phyloP scores from a whole-genome alignment of 116 monocot genomes.

The Phalaenopsis hybrid region DNA sequence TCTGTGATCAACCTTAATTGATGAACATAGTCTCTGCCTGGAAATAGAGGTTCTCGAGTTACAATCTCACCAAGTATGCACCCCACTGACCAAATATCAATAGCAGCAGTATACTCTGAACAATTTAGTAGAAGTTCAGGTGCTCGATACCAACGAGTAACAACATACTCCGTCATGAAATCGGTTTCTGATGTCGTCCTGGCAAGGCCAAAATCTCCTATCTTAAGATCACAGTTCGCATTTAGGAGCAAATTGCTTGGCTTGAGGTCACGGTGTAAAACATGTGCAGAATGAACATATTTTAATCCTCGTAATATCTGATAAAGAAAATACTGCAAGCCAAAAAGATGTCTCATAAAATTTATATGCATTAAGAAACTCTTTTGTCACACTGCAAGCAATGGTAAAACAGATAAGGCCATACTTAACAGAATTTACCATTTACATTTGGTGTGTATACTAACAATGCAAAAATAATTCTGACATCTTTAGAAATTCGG shows the following conservation, averaged over 20 bases:
- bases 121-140: slow-evolving; percentile 55
- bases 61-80: slow-evolving; percentile 59
- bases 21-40: slow-evolving; percentile 57
- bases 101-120: slow-evolving; percentile 53
- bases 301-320: slow-evolving; percentile 49
- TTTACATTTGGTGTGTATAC: not conserved
- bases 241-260: slow-evolving; percentile 53
- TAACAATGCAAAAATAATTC: not conserved
- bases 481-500: not conserved
- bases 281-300: slow-evolving; percentile 52
- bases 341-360: not conserved
- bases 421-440: no score
- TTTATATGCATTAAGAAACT: not conserved
- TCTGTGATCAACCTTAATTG: slow-evolving; percentile 56
- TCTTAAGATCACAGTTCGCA: slow-evolving; percentile 54
- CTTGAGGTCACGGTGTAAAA: slow-evolving; percentile 55
- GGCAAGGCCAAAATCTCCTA: slow-evolving; percentile 51
- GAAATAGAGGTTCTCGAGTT: slow-evolving; percentile 45
- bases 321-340: slow-evolving; percentile 48
- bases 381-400: not conserved
- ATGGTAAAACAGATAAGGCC: no score
- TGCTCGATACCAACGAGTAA: slow-evolving; percentile 59
- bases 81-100: slow-evolving; percentile 59
- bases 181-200: slow-evolving; percentile 55
- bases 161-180: slow-evolving; percentile 62